A percentile compares a stretch with the other conserved stretches of the same genome.
phyloP scores from a whole-genome alignment of 1,284 basidiomycete species.

The Pseudozyma flocculosa region DNA sequence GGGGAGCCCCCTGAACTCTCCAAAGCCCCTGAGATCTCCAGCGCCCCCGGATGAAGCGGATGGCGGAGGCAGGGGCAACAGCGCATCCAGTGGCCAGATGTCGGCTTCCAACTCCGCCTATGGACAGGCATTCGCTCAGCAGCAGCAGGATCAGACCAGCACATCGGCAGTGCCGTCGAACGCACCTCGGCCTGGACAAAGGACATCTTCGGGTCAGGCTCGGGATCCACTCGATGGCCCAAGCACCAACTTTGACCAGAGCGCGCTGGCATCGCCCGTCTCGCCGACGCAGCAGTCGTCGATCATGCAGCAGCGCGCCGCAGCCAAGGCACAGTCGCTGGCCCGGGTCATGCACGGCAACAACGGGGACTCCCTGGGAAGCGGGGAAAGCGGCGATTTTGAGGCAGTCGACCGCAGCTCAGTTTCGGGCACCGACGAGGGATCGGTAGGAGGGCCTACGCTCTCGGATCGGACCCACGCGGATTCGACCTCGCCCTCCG shows the following conservation, averaged over 20 bases:
- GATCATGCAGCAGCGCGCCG: conserved; percentile 49
- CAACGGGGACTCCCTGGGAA: conserved; percentile 12
- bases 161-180: too few relatives aligned
- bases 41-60: conserved; percentile 7
- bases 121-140: too few relatives aligned
- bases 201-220: too few relatives aligned
- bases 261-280: conserved; percentile 15
- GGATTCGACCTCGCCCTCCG: too few relatives aligned
- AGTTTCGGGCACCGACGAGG: conserved; percentile 28
- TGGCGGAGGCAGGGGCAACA: too few relatives aligned
- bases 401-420: conserved; percentile 38
- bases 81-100: too few relatives aligned
- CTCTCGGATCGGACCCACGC: too few relatives aligned
- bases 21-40: conserved; percentile 2
- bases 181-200: too few relatives aligned
- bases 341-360: conserved; percentile 7
- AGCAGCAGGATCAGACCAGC: too few relatives aligned
- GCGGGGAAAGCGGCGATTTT: conserved; percentile 27
- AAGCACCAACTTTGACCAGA: conserved; percentile 23
- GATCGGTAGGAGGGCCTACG: not conserved
- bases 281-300: conserved; percentile 31
- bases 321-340: conserved; percentile 33
- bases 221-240: conserved; percentile 14
- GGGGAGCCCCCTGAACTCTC: conserved; percentile 23
- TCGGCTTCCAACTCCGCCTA: too few relatives aligned